Percentiles rank a stretch among this genome's conserved stretches.
Evolutionary conservation across 768 basidiomycete genomes (phyloP).

Genomic region (Mycena latifolia): DNA sequence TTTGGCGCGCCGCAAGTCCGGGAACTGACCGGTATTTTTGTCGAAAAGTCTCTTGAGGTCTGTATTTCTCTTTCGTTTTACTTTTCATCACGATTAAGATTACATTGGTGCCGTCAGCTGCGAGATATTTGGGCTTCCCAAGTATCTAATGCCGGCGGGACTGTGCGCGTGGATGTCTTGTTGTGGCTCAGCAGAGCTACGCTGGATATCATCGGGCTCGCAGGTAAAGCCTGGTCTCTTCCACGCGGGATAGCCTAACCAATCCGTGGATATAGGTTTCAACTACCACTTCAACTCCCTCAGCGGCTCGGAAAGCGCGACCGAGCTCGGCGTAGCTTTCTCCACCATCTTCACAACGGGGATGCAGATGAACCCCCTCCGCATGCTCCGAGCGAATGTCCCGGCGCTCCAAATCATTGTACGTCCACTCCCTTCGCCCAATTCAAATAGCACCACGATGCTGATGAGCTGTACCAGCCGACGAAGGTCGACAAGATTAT

Average conservation of each 20-base stretch:
- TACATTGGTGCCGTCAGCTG: conserved; percentile 46
- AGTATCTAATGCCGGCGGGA: conserved; percentile 32
- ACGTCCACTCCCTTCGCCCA: too few relatives aligned
- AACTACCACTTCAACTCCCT: too few relatives aligned
- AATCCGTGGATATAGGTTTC: conserved; percentile 18
- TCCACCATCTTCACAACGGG: conserved; percentile 53
- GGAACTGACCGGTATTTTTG: conserved; percentile 54
- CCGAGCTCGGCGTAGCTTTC: too few relatives aligned
- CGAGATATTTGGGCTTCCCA: conserved; percentile 48
- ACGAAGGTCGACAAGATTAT: too few relatives aligned
- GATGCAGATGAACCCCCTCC: conserved; percentile 44
- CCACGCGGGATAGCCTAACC: too few relatives aligned
- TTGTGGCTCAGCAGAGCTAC: conserved; percentile 64
- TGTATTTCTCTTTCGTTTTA: background rate
- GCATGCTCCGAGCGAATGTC: conserved; percentile 43
- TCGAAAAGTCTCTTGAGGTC: conserved; percentile 52
- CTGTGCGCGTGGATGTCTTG: conserved; percentile 56
- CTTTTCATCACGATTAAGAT: too few relatives aligned
- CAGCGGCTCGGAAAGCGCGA: too few relatives aligned
- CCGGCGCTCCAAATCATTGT: conserved; percentile 45
- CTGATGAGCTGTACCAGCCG: too few relatives aligned
- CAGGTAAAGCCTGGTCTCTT: conserved; percentile 43
- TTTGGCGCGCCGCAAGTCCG: conserved; percentile 61
- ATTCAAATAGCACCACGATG: too few relatives aligned
- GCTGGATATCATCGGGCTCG: too few relatives aligned